phyloP scores from a whole-genome alignment of 768 basidiomycete genomes.

The Termitomyces eurrhizus region DNA sequence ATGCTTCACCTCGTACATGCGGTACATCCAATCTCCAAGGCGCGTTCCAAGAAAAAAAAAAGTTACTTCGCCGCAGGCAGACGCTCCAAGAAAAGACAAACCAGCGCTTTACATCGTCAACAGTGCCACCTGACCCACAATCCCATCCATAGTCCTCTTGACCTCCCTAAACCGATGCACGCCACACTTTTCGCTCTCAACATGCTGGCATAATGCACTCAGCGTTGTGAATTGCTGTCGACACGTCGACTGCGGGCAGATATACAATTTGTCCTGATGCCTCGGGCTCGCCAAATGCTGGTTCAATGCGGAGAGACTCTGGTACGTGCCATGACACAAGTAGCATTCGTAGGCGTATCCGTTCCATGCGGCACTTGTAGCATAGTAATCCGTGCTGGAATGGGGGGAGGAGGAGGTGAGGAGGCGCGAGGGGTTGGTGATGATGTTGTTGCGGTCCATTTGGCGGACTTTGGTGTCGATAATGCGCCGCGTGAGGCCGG shows the following conservation, averaged over 20 bases:
- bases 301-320: constrained; percentile 44
- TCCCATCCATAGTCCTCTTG: constrained; percentile 31
- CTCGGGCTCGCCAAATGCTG: constrained; percentile 60
- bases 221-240: constrained; percentile 40
- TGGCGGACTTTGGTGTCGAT: constrained; percentile 40
- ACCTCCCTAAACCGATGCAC: constrained; percentile 45
- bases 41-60: not conserved
- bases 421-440: constrained; percentile 55
- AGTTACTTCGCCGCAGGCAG: not conserved
- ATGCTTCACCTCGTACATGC: not conserved
- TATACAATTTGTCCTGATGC: constrained; percentile 50
- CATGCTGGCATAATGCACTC: constrained; percentile 59
- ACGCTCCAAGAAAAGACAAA: not conserved
- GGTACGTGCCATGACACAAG: constrained; percentile 47
- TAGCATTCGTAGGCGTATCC: constrained; percentile 56
- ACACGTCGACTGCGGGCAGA: constrained; percentile 51
- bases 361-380: constrained; percentile 39
- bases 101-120: constrained; percentile 15
- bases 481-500: constrained; percentile 37
- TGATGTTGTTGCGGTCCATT: constrained; percentile 40
- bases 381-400: constrained; percentile 21
- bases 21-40: not conserved
- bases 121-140: constrained; percentile 25
- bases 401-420: constrained; percentile 29
- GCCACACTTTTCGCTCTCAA: constrained; percentile 61